A percentile compares a stretch with the other conserved stretches of the same genome.
phyloP scores from a whole-genome alignment of 148 eudicot species.

The Salicornia ramosissima region DNA sequence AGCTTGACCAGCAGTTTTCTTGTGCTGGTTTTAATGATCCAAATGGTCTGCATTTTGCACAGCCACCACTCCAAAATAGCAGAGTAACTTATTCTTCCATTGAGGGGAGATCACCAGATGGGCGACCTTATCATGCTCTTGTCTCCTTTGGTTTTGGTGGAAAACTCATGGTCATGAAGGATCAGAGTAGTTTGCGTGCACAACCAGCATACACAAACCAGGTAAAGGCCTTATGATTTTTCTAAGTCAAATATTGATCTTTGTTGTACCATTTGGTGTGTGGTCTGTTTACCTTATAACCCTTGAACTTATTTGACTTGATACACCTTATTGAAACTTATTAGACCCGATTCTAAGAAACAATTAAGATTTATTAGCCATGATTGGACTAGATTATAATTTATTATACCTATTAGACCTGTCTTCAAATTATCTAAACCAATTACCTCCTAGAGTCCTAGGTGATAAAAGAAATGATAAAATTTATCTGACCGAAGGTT shows the following conservation, averaged over 20 bases:
- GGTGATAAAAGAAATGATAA: not conserved
- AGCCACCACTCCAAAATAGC: slow-evolving; percentile 38
- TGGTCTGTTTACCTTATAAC: too few relatives aligned
- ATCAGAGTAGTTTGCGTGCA: slow-evolving; percentile 27
- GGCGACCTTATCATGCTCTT: slow-evolving; percentile 78
- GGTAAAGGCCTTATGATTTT: slow-evolving; percentile 36
- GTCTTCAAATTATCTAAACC: too few relatives aligned
- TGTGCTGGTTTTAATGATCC: slow-evolving; percentile 32
- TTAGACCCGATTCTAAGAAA: too few relatives aligned
- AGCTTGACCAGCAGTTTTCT: slow-evolving; percentile 35
- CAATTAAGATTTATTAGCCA: too few relatives aligned
- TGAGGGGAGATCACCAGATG: slow-evolving; percentile 72
- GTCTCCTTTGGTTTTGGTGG: slow-evolving; percentile 93
- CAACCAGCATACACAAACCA: slow-evolving; percentile 44
- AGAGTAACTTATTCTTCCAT: too few relatives aligned
- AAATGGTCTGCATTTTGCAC: slow-evolving; percentile 30
- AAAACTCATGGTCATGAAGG: slow-evolving; percentile 73
- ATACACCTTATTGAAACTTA: too few relatives aligned
- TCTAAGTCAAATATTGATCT: not conserved
- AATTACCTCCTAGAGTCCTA: too few relatives aligned
- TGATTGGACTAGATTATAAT: too few relatives aligned
- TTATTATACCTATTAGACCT: too few relatives aligned
- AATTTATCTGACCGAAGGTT: not conserved
- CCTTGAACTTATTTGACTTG: too few relatives aligned
- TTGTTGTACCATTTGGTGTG: not conserved